Conservation (phyloP, 768 basidiomycete genomes). For the Tylopilus sp. region DNA sequence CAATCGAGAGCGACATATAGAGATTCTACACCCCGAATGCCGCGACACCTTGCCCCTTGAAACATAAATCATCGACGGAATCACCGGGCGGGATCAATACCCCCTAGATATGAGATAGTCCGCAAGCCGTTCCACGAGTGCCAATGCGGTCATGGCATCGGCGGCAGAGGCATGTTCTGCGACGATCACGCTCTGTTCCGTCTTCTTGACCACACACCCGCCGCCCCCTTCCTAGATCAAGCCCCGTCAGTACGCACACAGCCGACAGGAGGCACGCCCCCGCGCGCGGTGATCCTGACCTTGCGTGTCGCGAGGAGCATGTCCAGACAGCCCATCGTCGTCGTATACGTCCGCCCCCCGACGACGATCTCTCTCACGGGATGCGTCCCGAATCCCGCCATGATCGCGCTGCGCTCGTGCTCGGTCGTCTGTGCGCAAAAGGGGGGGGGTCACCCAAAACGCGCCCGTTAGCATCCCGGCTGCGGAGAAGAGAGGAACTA, state of each 20-base stretch:
- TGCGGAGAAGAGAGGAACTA: no score
- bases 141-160: constrained; percentile 10
- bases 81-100: constrained; percentile 12
- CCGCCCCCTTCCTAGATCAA: constrained; percentile 14
- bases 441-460: no score
- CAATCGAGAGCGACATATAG: neutral
- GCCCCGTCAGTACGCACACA: neutral
- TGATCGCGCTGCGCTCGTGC: constrained; percentile 18
- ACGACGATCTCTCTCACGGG: constrained; percentile 22
- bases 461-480: no score
- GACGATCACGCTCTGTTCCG: constrained; percentile 23
- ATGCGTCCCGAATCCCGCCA: constrained; percentile 16
- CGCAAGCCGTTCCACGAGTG: constrained; percentile 20
- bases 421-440: constrained; percentile 22
- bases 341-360: constrained; percentile 21
- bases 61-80: neutral
- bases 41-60: neutral
- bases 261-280: neutral
- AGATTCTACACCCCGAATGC: neutral
- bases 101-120: constrained; percentile 24
- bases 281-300: no score
- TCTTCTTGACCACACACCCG: constrained; percentile 27
- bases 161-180: constrained; percentile 18
- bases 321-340: constrained; percentile 28
- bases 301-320: constrained; percentile 24